A percentile compares a stretch with the other conserved stretches of the same genome.
phyloP scores from a whole-genome alignment of 2,329 filamentous ascomycete genomes.

The Pestalotiopsis sp. region DNA sequence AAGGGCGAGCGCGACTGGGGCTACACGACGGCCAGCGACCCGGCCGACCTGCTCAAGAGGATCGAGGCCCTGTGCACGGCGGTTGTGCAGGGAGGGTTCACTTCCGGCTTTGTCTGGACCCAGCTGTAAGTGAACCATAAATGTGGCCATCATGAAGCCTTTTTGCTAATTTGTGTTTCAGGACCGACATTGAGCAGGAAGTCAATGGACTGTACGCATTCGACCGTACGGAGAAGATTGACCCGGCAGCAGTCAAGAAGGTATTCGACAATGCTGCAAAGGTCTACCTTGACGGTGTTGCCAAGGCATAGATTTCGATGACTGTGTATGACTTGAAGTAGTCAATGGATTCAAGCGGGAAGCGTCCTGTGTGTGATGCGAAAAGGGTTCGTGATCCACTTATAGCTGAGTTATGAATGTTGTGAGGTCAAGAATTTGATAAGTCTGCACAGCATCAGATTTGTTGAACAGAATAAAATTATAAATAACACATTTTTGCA shows the following conservation, averaged over 20 bases:
- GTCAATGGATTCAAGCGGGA: background rate
- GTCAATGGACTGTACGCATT: constrained; percentile 69
- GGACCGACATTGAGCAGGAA: constrained; percentile 67
- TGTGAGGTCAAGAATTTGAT: background rate
- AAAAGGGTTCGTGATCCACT: background rate
- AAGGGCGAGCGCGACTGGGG: constrained; percentile 62
- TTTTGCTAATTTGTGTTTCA: background rate
- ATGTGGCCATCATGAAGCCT: background rate
- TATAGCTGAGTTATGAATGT: background rate
- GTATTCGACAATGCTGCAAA: constrained; percentile 57
- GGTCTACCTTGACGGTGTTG: constrained; percentile 42
- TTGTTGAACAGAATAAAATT: background rate
- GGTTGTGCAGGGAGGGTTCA: constrained; percentile 57
- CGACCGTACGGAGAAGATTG: constrained; percentile 63
- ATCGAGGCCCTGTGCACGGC: constrained; percentile 62
- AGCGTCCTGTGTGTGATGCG: background rate
- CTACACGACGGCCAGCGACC: constrained; percentile 66
- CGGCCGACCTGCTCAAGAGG: constrained; percentile 59
- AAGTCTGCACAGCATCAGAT: background rate
- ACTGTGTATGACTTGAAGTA: background rate
- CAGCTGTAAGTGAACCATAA: constrained; percentile 52
- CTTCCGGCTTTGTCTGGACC: constrained; percentile 68
- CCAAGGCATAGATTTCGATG: constrained; percentile 11
- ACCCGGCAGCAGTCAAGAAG: constrained; percentile 56
- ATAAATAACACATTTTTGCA: background rate